Evolutionary conservation across 768 basidiomycete species (phyloP).

Genomic region (Leccinellum albellum): DNA sequence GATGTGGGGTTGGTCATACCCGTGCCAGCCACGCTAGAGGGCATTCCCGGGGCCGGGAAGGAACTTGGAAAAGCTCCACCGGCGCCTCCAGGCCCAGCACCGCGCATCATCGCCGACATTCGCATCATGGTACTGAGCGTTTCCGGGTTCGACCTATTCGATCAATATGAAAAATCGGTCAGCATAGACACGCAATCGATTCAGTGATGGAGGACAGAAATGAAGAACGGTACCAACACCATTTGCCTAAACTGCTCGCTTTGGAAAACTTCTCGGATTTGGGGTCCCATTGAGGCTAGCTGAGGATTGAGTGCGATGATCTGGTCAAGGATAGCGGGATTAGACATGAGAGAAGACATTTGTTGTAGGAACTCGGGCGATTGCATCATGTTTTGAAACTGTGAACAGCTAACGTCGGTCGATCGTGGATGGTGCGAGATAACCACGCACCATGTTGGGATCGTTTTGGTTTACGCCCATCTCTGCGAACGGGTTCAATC

Average conservation of each 20-base stretch:
- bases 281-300: constrained; percentile 69
- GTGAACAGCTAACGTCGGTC: background rate
- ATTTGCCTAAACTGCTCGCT: constrained; percentile 71
- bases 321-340: constrained; percentile 87
- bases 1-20: constrained; percentile 25
- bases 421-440: background rate
- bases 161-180: background rate
- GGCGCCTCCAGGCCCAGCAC: constrained; percentile 34
- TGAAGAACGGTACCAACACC: constrained; percentile 46
- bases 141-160: constrained; percentile 68
- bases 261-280: constrained; percentile 75
- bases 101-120: constrained; percentile 47
- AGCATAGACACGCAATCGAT: background rate
- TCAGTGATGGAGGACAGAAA: background rate
- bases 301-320: constrained; percentile 81
- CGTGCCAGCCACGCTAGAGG: constrained; percentile 25
- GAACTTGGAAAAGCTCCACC: constrained; percentile 27
- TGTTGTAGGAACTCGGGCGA: constrained; percentile 82
- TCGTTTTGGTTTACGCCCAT: constrained; percentile 91
- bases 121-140: constrained; percentile 70
- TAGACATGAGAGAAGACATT: constrained; percentile 83
- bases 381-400: constrained; percentile 85
- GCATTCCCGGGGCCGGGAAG: constrained; percentile 63
- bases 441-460: constrained; percentile 78
- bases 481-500: constrained; percentile 88